Evolutionary conservation across 192 early-diverging fungal species (phyloP).

Genomic region (Kappamyces sp.): DNA sequence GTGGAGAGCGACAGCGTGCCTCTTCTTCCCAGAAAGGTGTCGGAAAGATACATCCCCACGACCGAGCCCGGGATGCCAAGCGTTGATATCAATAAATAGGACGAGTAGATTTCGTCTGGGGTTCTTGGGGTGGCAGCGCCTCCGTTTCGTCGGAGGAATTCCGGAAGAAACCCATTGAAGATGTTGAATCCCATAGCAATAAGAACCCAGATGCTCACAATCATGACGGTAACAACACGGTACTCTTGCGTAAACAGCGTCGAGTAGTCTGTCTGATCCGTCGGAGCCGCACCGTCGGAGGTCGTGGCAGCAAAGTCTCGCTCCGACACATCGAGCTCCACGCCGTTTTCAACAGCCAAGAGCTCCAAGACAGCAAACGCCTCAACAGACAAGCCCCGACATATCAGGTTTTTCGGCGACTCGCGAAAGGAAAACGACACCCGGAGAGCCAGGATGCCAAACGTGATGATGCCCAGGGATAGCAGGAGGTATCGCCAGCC

Average conservation of each 20-base stretch:
- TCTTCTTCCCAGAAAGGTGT: constrained; percentile 65
- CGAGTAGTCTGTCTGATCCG: neutral
- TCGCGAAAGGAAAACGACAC: constrained; percentile 66
- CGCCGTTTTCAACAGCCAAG: constrained; percentile 18
- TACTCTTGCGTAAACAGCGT: constrained; percentile 15
- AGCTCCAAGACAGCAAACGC: constrained; percentile 20
- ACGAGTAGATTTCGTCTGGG: constrained; percentile 58
- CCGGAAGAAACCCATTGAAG: constrained; percentile 82
- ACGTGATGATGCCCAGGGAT: constrained; percentile 50
- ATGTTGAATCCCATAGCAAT: constrained; percentile 77
- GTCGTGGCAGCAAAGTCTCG: neutral
- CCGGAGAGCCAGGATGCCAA: constrained; percentile 67
- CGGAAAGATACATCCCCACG: constrained; percentile 59
- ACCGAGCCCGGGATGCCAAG: constrained; percentile 79
- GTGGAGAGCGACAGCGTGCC: constrained; percentile 77
- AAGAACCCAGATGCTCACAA: constrained; percentile 75
- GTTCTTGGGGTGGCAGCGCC: constrained; percentile 1
- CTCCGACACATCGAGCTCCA: neutral
- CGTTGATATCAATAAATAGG: constrained; percentile 68
- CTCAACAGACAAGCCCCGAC: constrained; percentile 14
- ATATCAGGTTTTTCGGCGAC: constrained; percentile 72
- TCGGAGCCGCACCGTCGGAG: neutral
- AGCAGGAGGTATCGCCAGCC: constrained; percentile 79
- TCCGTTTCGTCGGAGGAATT: constrained; percentile 56
- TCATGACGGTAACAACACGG: constrained; percentile 53